Percentiles rank a stretch among this genome's conserved stretches.
Conservation (phyloP, 2,329 filamentous ascomycete genomes). For the Xylariaceae sp. region DNA sequence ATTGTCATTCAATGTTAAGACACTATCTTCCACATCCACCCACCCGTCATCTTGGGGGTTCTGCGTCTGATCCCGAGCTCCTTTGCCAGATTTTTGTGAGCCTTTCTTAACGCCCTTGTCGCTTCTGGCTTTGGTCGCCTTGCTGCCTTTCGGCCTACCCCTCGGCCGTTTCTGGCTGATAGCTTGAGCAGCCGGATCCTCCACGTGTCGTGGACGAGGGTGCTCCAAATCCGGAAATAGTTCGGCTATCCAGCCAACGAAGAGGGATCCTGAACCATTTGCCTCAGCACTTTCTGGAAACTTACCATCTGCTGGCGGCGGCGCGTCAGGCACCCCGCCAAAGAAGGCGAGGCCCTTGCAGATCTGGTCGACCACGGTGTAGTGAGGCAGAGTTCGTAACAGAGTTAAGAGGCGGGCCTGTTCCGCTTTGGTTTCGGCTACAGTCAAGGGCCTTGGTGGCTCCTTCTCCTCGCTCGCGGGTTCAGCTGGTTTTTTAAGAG, state of each 20-base stretch:
- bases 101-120: conserved; percentile 51
- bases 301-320: conserved; percentile 43
- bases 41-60: conserved; percentile 38
- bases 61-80: conserved; percentile 20
- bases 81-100: conserved; percentile 26
- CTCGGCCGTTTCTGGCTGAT: conserved; percentile 39
- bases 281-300: conserved; percentile 53
- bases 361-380: conserved; percentile 55
- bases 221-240: conserved; percentile 50
- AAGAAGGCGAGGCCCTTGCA: conserved; percentile 60
- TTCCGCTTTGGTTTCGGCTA: conserved; percentile 51
- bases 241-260: conserved; percentile 58
- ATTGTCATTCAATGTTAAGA: conserved; percentile 29
- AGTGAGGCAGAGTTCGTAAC: conserved; percentile 50
- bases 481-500: conserved; percentile 23
- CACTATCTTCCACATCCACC: conserved; percentile 41
- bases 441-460: conserved; percentile 33
- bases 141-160: conserved; percentile 54
- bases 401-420: conserved; percentile 56
- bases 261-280: conserved; percentile 53
- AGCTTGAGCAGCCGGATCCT: conserved; percentile 16
- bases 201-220: conserved; percentile 23
- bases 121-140: conserved; percentile 41
- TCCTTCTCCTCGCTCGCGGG: conserved; percentile 9
- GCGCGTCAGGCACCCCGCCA: conserved; percentile 53